Evolutionary conservation across 768 basidiomycete genomes (phyloP).

Genomic region (Boletus insuetus): DNA sequence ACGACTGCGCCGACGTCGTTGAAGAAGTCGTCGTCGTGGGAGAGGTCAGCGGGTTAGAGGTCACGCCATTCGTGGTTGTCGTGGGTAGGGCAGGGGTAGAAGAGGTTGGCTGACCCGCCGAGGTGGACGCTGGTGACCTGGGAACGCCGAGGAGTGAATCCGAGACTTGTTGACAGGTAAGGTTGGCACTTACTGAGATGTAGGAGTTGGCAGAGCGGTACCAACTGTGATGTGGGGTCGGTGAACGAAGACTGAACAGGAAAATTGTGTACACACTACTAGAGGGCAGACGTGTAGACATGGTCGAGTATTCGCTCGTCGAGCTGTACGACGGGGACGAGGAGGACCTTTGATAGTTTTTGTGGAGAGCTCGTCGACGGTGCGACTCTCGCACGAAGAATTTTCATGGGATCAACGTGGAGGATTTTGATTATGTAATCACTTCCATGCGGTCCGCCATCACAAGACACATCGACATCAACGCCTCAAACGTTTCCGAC

Average conservation of each 20-base stretch:
- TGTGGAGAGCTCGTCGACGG: neutral
- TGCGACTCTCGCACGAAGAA: slow-evolving; percentile 16
- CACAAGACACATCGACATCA: neutral
- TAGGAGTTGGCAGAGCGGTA: rapidly evolving
- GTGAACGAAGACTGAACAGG: neutral
- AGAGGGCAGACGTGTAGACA: neutral
- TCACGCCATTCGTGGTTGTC: neutral
- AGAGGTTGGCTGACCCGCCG: neutral
- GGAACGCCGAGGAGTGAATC: neutral
- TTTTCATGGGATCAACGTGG: slow-evolving; percentile 14
- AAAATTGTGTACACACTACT: slow-evolving; percentile 12
- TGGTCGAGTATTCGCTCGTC: neutral
- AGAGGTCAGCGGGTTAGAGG: neutral
- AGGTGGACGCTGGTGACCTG: neutral
- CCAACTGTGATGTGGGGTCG: neutral
- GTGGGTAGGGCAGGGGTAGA: slow-evolving; percentile 3
- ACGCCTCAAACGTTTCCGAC: slow-evolving; percentile 14
- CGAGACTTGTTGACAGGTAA: neutral
- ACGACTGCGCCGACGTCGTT: neutral
- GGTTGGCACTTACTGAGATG: slow-evolving; percentile 5
- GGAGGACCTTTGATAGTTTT: neutral
- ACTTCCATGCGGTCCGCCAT: neutral
- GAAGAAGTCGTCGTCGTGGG: neutral
- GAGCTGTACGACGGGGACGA: neutral
- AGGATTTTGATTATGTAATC: slow-evolving; percentile 20